phyloP scores from a whole-genome alignment of 164 flowering plant genomes.

The Chloranthus sessilifolius region DNA sequence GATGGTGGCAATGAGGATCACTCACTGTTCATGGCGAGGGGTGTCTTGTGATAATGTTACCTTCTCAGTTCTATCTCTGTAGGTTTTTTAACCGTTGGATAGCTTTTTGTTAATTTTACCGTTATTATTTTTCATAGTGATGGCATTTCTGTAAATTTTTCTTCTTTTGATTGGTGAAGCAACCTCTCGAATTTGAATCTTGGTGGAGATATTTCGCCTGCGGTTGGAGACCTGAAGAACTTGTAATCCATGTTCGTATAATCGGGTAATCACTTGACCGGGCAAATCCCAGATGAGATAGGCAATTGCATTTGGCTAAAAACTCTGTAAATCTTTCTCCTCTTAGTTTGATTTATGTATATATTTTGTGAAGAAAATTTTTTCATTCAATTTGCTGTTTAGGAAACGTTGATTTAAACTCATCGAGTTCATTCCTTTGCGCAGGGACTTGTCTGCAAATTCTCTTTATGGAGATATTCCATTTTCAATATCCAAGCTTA shows the following conservation, averaged over 20 bases:
- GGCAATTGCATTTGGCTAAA: constrained; percentile 59
- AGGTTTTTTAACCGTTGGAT: constrained; percentile 12
- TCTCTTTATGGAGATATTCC: constrained; percentile 78
- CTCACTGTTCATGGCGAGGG: constrained; percentile 94
- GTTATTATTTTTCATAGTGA: not conserved
- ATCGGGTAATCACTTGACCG: constrained; percentile 60
- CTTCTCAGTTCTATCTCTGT: constrained; percentile 67
- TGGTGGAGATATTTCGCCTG: constrained; percentile 84
- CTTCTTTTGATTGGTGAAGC: constrained; percentile 44
- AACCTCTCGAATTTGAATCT: constrained; percentile 76
- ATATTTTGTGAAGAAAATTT: too few relatives aligned
- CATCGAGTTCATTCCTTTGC: too few relatives aligned
- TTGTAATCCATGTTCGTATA: constrained; percentile 53
- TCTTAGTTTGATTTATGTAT: too few relatives aligned
- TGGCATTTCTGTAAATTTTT: not conserved
- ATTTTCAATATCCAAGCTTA: constrained; percentile 73
- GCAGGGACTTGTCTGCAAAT: constrained; percentile 77
- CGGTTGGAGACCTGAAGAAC: constrained; percentile 66
- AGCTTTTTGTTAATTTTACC: not conserved
- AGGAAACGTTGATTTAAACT: too few relatives aligned
- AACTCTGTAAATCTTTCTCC: constrained; percentile 36
- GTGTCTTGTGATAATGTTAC: constrained; percentile 62
- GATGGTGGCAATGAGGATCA: constrained; percentile 43
- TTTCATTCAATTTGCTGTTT: too few relatives aligned
- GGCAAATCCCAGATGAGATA: constrained; percentile 95